Conservation (phyloP, 495 filamentous ascomycete species). For the Neurospora tetrasperma region DNA sequence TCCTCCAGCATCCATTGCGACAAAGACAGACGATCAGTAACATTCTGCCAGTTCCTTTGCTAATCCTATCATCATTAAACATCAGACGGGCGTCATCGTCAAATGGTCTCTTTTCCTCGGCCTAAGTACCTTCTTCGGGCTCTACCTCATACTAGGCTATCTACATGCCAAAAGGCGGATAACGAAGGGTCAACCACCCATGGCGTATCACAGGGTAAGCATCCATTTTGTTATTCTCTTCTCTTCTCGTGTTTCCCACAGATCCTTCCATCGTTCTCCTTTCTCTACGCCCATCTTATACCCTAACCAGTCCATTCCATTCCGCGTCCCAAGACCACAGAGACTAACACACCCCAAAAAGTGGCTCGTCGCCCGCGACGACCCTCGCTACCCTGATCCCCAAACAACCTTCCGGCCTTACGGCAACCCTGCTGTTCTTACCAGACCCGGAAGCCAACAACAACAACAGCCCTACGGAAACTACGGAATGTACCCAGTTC, state of each 20-base stretch:
- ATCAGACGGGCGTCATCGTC: constrained; percentile 48
- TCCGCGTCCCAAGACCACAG: neutral
- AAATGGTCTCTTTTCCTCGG: constrained; percentile 61
- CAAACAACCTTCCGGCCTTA: constrained; percentile 26
- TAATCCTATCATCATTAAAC: neutral
- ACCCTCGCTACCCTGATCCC: constrained; percentile 40
- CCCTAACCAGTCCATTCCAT: neutral
- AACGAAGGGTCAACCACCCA: constrained; percentile 46
- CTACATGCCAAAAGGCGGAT: constrained; percentile 59
- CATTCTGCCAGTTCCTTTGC: neutral
- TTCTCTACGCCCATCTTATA: neutral
- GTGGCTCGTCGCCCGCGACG: constrained; percentile 51
- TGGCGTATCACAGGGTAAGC: constrained; percentile 59
- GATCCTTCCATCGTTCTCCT: neutral
- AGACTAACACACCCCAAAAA: constrained; percentile 24
- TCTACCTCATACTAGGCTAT: constrained; percentile 48
- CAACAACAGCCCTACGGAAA: neutral
- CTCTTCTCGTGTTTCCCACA: neutral
- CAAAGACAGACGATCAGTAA: neutral
- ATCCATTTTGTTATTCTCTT: neutral
- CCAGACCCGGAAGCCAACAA: constrained; percentile 11
- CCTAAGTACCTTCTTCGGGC: constrained; percentile 37
- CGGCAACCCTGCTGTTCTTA: neutral
- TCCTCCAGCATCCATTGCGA: neutral
- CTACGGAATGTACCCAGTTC: constrained; percentile 50